Evolutionary conservation across 2,329 filamentous ascomycete species (phyloP).

Genomic region (Stachybotrys chlorohalonatus): DNA sequence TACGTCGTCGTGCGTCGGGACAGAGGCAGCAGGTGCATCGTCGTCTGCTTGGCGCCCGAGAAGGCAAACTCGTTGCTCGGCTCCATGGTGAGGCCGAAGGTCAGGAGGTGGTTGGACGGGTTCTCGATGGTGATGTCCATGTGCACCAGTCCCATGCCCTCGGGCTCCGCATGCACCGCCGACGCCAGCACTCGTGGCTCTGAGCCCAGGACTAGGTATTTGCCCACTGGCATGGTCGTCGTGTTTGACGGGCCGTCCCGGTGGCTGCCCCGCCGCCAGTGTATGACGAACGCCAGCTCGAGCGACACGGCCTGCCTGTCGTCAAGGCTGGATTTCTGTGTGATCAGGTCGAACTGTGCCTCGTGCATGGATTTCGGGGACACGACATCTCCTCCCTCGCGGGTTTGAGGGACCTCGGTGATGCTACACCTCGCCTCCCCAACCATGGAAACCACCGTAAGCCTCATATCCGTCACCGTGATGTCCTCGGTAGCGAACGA

Average conservation of each 20-base stretch:
- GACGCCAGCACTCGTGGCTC: slow-evolving; percentile 77
- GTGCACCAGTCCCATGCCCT: slow-evolving; percentile 27
- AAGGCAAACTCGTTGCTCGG: slow-evolving; percentile 89
- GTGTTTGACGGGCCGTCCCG: slow-evolving; percentile 37
- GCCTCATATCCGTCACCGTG: slow-evolving; percentile 50
- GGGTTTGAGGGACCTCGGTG: slow-evolving; percentile 27
- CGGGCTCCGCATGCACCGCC: slow-evolving; percentile 32
- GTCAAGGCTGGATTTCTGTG: slow-evolving; percentile 71
- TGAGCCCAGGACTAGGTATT: slow-evolving; percentile 68
- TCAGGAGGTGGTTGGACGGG: slow-evolving; percentile 86
- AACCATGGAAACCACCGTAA: slow-evolving; percentile 50
- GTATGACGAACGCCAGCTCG: slow-evolving; percentile 65
- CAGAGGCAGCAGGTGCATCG: slow-evolving; percentile 73
- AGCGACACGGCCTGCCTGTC: slow-evolving; percentile 69
- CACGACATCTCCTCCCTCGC: slow-evolving; percentile 39
- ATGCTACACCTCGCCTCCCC: slow-evolving; percentile 53
- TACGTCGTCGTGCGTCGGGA: slow-evolving; percentile 68
- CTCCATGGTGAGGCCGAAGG: slow-evolving; percentile 88
- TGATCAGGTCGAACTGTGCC: slow-evolving; percentile 62
- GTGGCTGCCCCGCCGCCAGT: slow-evolving; percentile 57
- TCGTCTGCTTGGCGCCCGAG: slow-evolving; percentile 74
- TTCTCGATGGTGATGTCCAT: slow-evolving; percentile 72
- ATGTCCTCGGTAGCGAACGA: slow-evolving; percentile 72
- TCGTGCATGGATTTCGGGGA: slow-evolving; percentile 61
- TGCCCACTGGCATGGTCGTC: slow-evolving; percentile 66